These are phyloP conservation scores for Jacaranda mimosifolia DNA, from an alignment of 257 asterid species.

Conservation along the genomic window DNA sequence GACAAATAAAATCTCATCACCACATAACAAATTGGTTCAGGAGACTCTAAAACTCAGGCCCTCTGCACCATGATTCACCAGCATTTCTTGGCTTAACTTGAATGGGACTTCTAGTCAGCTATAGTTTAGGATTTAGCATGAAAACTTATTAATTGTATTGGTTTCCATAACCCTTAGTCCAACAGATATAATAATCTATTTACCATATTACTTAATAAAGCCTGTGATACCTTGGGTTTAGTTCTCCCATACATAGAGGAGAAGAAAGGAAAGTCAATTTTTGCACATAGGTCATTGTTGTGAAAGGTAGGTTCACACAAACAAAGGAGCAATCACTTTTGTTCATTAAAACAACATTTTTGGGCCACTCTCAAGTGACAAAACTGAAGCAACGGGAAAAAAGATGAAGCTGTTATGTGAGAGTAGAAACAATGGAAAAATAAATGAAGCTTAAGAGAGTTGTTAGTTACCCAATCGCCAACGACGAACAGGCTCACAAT, in stretches of 20 bases:
- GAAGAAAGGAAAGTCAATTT: background rate
- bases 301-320: constrained; percentile 7
- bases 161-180: no score
- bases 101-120: constrained; percentile 10
- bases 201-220: constrained; percentile 8
- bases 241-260: background rate
- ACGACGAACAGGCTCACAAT: constrained; percentile 78
- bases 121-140: constrained; percentile 3
- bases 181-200: background rate
- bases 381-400: background rate
- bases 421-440: background rate
- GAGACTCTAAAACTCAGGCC: background rate
- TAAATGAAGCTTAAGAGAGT: constrained; percentile 27
- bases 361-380: constrained; percentile 12
- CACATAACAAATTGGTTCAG: constrained; percentile 10
- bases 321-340: constrained; percentile 14
- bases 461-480: constrained; percentile 87
- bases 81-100: constrained; percentile 3
- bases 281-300: background rate
- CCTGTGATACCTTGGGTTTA: background rate
- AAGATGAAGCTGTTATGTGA: constrained; percentile 11
- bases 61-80: background rate
- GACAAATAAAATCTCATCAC: constrained; percentile 14
- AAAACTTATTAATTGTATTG: background rate
- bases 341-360: constrained; percentile 2